phyloP scores from a whole-genome alignment of 495 filamentous ascomycete species.

The Apiosordaria backusii region DNA sequence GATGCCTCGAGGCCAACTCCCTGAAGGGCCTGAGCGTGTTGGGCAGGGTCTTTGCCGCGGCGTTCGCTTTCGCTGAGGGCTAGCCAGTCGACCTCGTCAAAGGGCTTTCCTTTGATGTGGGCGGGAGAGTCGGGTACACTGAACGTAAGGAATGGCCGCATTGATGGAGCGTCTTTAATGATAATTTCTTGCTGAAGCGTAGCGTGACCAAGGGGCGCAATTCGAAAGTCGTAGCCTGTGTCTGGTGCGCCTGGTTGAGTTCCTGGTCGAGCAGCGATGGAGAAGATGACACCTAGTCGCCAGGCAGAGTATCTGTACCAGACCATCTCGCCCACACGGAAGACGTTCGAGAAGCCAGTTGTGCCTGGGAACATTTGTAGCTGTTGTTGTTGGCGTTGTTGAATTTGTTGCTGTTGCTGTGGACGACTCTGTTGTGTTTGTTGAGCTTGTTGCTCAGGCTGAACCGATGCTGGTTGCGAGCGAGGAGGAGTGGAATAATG shows the following conservation, averaged over 20 bases:
- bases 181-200: conserved; percentile 22
- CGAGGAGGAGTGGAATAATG: background rate
- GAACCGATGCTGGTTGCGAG: background rate
- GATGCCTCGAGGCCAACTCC: conserved; percentile 41
- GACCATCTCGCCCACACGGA: conserved; percentile 42
- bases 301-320: conserved; percentile 42
- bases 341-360: conserved; percentile 32
- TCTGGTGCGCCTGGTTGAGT: conserved; percentile 17
- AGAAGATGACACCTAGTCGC: conserved; percentile 38
- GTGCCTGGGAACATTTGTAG: conserved; percentile 19
- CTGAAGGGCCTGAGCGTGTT: conserved; percentile 24
- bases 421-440: conserved; percentile 12
- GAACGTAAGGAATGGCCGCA: conserved; percentile 47
- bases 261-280: conserved; percentile 17
- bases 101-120: conserved; percentile 3
- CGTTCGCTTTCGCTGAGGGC: conserved; percentile 14
- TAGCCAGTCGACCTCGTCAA: conserved; percentile 32
- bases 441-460: conserved; percentile 6
- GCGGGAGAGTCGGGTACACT: conserved; percentile 35
- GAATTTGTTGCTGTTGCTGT: conserved; percentile 9
- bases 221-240: conserved; percentile 19
- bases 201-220: conserved; percentile 31
- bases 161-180: conserved; percentile 31
- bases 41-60: conserved; percentile 13
- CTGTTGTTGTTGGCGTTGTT: conserved; percentile 11